Conservation (phyloP, 108 stramenopile species). For the Cyclotella atomus region DNA sequence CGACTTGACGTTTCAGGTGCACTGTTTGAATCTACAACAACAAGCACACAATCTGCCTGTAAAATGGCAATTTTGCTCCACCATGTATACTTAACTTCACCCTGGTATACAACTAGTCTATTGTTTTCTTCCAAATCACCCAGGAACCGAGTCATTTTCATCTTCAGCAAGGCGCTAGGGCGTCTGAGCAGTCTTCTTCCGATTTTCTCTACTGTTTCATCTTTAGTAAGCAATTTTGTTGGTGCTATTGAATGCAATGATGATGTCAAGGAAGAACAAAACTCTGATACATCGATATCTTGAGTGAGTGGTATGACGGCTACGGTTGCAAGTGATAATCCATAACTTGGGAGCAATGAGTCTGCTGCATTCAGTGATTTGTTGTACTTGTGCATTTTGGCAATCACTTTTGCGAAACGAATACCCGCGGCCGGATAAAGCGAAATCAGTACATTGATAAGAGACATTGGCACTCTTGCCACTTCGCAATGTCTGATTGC, state of each 20-base stretch:
- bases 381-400: slow-evolving; percentile 30
- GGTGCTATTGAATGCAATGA: slow-evolving; percentile 52
- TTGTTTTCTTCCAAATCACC: slow-evolving; percentile 62
- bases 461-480: slow-evolving; percentile 51
- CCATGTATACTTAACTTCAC: slow-evolving; percentile 54
- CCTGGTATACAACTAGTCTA: slow-evolving; percentile 57
- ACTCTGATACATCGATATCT: slow-evolving; percentile 41
- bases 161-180: slow-evolving; percentile 36
- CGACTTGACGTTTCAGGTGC: slow-evolving; percentile 40
- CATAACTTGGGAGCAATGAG: slow-evolving; percentile 48
- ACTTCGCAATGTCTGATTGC: slow-evolving; percentile 57
- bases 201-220: slow-evolving; percentile 20
- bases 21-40: slow-evolving; percentile 47
- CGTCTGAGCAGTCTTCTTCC: slow-evolving; percentile 38
- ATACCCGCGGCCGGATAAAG: slow-evolving; percentile 49
- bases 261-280: slow-evolving; percentile 32
- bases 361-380: slow-evolving; percentile 8
- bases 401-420: slow-evolving; percentile 51
- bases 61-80: slow-evolving; percentile 58
- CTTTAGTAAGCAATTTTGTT: slow-evolving; percentile 50
- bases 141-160: slow-evolving; percentile 54
- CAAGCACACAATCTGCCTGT: slow-evolving; percentile 57
- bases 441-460: slow-evolving; percentile 41
- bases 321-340: slow-evolving; percentile 54
- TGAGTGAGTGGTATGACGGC: slow-evolving; percentile 55